These are phyloP conservation scores for Chromosphaera perkinsii DNA, from an alignment of 208 protist species.

Conservation along the genomic window DNA sequence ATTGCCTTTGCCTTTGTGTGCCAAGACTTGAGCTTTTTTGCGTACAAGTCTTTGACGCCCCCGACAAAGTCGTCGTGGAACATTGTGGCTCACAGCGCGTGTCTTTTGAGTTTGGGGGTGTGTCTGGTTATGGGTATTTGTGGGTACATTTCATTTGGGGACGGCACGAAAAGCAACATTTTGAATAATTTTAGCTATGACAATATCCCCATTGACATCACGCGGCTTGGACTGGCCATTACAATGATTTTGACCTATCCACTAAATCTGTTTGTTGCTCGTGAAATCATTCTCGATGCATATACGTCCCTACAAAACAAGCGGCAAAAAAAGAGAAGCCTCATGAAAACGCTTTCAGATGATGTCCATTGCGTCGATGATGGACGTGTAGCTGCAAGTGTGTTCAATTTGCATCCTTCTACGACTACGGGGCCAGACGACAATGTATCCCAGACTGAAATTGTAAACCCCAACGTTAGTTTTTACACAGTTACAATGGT, in stretches of 20 bases:
- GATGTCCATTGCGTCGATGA: too few species aligned
- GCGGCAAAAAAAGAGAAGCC: too few species aligned
- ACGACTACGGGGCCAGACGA: too few species aligned
- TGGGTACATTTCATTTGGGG: not conserved
- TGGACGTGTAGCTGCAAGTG: too few species aligned
- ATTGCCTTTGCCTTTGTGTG: not conserved
- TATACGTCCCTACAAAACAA: too few species aligned
- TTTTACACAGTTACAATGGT: not conserved
- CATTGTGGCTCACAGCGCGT: not conserved
- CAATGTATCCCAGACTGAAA: too few species aligned
- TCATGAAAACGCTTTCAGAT: not conserved
- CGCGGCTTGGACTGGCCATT: not conserved
- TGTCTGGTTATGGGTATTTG: not conserved
- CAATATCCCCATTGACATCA: not conserved
- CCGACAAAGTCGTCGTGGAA: not conserved
- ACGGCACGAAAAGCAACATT: not conserved
- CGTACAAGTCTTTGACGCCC: not conserved
- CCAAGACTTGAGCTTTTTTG: not conserved
- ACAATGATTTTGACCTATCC: not conserved
- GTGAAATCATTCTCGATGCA: not conserved
- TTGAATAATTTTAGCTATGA: not conserved
- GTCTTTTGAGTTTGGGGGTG: not conserved
- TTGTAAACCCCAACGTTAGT: not conserved
- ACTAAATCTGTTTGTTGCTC: not conserved
- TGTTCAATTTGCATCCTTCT: too few species aligned